These are phyloP conservation scores for Lactarius evosmus DNA, from an alignment of 768 basidiomycete species.

Conservation along the genomic window DNA sequence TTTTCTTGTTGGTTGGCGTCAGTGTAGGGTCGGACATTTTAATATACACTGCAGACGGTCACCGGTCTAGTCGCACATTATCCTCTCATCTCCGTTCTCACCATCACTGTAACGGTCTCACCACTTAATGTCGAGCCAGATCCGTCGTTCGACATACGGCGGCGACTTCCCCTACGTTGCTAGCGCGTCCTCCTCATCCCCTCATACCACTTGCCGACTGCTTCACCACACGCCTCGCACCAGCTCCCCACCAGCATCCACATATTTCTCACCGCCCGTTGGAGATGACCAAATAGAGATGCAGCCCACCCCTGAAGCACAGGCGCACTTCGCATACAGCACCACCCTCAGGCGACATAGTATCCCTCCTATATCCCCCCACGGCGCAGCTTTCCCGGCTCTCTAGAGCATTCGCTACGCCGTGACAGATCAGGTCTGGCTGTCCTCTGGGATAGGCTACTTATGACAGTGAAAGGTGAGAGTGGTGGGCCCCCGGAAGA, in stretches of 20 bases:
- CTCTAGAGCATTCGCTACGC: slow-evolving; percentile 33
- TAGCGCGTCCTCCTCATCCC: not conserved
- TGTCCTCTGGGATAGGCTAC: slow-evolving; percentile 47
- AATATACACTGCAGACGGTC: too few species aligned
- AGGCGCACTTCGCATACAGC: slow-evolving; percentile 77
- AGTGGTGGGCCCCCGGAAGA: slow-evolving; percentile 38
- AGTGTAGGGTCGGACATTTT: too few species aligned
- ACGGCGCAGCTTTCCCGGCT: slow-evolving; percentile 39
- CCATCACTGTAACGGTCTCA: not conserved
- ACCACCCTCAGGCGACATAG: slow-evolving; percentile 73
- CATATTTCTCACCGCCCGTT: slow-evolving; percentile 67
- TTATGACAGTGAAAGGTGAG: slow-evolving; percentile 41
- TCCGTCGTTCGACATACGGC: not conserved
- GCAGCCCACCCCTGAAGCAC: slow-evolving; percentile 60
- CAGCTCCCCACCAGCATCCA: slow-evolving; percentile 74
- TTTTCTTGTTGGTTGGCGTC: too few species aligned
- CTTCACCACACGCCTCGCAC: slow-evolving; percentile 23
- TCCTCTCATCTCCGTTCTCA: too few species aligned
- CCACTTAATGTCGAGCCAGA: not conserved
- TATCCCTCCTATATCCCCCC: slow-evolving; percentile 36
- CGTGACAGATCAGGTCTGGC: slow-evolving; percentile 32
- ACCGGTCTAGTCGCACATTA: too few species aligned
- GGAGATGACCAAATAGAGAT: slow-evolving; percentile 43
- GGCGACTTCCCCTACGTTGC: not conserved
- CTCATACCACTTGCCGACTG: slow-evolving; percentile 13